Percentiles rank a stretch among this genome's conserved stretches.
Evolutionary conservation across 2,329 filamentous ascomycete genomes (phyloP).

Genomic region (Drechslerella stenobrocha): DNA sequence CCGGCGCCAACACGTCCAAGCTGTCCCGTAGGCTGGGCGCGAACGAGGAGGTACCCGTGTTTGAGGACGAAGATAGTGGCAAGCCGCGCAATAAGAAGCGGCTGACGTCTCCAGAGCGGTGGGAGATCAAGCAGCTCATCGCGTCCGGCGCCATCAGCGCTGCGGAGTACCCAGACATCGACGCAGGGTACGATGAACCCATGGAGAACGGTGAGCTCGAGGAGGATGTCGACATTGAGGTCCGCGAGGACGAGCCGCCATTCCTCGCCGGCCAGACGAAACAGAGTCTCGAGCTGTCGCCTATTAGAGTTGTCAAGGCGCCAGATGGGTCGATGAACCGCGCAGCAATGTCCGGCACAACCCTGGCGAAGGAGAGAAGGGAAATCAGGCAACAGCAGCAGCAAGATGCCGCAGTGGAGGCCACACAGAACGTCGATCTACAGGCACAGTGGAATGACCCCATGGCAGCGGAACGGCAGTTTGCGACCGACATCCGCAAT

Average conservation of each 20-base stretch:
- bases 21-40: conserved; percentile 67
- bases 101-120: conserved; percentile 93
- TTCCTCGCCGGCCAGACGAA: conserved; percentile 96
- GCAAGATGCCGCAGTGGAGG: conserved; percentile 73
- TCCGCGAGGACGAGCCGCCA: conserved; percentile 92
- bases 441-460: conserved; percentile 94
- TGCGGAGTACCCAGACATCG: conserved; percentile 88
- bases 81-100: conserved; percentile 75
- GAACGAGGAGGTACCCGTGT: conserved; percentile 64
- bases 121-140: conserved; percentile 96
- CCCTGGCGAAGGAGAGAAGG: conserved; percentile 83
- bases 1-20: conserved; percentile 85
- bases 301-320: conserved; percentile 94
- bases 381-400: conserved; percentile 87
- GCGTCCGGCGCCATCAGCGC: conserved; percentile 91
- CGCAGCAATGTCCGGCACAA: conserved; percentile 89
- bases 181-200: conserved; percentile 89
- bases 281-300: conserved; percentile 89
- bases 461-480: conserved; percentile 84
- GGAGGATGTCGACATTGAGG: conserved; percentile 94
- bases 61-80: conserved; percentile 65
- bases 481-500: conserved; percentile 81
- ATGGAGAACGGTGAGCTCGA: conserved; percentile 83
- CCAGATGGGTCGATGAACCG: conserved; percentile 98
- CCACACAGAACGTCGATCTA: conserved; percentile 76